Base-by-base conservation (phyloP, 176 grass and related monocot species). In the Phoenix dactylifera region DNA sequence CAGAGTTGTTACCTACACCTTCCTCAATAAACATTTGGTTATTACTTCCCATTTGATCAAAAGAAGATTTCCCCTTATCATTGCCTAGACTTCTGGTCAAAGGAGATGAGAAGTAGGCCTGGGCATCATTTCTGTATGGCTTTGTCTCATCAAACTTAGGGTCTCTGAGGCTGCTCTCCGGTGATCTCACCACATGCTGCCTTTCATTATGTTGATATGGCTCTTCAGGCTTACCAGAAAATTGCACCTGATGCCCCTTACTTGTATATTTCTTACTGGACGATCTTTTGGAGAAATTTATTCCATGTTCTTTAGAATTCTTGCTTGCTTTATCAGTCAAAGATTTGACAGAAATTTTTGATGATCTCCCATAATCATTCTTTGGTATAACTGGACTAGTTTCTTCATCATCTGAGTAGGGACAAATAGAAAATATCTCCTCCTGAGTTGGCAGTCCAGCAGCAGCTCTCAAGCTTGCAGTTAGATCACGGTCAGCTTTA, bases 261-360 rank as follows among this genome's bases (percentile, higher is more conserved):
- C 79, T 85, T 52, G 70, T 70, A 32, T 32, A 6, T 32, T 32
- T 32, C 5, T 32, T 32, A 32, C 5, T 32, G 7, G 39, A 65
- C 74, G 80, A 72, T 56, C 62, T 94, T 64, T 86, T 78, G 60
- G 69, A 58, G 65, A 60, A 50, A 63, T 44, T 77, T 35, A 76
- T 85, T n/a, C 66, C 81, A 69, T 72, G 67, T 22, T 91, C 87
- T 51, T 67, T 76, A 30, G 59, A 59, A 57, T 85, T 86, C 66
- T 80, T 60, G 15, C 17, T 63, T 73, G 80, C 56, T 66, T 83
- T 86, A 63, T 61, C 81, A 70, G 26, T 86, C 54, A 79, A 84
- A 35, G 81, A 83, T 87, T 97, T 97, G 18, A 97, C 69, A 66
- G 92, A 97, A 63, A 97, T 91, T 57, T 88, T 97, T 19, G 88